Evolutionary conservation across 495 filamentous ascomycete genomes (phyloP).

Genomic region (Halenospora varia): DNA sequence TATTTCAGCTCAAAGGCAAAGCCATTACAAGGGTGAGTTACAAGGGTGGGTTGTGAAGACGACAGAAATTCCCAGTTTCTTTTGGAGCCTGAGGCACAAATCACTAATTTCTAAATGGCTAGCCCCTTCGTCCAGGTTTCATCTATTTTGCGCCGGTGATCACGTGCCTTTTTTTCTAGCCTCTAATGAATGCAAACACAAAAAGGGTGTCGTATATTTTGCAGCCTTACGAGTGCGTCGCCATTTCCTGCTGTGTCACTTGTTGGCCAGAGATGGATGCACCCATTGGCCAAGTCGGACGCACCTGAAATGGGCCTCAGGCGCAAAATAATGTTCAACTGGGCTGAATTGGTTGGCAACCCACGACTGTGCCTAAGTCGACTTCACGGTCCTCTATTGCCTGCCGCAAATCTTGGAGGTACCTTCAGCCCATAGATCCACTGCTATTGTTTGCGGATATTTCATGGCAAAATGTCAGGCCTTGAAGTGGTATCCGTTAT

Average conservation of each 20-base stretch:
- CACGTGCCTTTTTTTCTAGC: too few relatives aligned
- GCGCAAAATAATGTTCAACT: too few relatives aligned
- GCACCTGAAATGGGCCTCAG: too few relatives aligned
- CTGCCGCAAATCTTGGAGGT: neutral
- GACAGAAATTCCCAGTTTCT: conserved; percentile 1
- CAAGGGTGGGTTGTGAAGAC: neutral
- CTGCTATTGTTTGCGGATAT: neutral
- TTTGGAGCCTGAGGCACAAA: neutral
- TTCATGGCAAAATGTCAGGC: neutral
- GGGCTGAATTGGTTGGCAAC: neutral
- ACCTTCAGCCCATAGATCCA: neutral
- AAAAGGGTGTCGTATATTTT: too few relatives aligned
- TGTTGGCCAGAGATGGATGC: neutral
- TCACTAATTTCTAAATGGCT: neutral
- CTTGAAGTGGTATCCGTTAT: neutral
- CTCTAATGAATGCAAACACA: too few relatives aligned
- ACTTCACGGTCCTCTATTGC: neutral
- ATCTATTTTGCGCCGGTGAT: too few relatives aligned
- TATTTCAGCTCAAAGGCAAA: neutral
- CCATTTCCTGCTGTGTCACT: neutral
- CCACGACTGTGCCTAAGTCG: neutral
- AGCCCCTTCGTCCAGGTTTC: too few relatives aligned
- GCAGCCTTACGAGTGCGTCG: neutral
- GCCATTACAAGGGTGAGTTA: neutral
- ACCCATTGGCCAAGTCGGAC: neutral